Base-by-base conservation (phyloP, 805 yeast species). In the Metschnikowia rubicola region DNA sequence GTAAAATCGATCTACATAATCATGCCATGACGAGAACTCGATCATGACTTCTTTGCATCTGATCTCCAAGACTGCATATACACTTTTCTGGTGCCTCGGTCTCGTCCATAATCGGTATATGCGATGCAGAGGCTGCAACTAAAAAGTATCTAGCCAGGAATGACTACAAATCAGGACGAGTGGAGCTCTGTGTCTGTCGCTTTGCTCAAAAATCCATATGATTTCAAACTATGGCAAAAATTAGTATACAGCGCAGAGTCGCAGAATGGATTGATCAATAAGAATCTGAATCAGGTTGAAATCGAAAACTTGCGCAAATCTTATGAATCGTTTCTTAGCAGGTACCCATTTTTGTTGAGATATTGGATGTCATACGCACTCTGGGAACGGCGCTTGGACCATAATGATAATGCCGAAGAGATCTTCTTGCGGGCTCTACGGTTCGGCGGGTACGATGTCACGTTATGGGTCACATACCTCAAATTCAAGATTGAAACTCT, bases 361-460 rank as follows among this genome's bases (percentile, higher is more conserved):
- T 79, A 79, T 55, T 83, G 87, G 87, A 63, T 78, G n/a, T 67
- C 74, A 34, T 80, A 66, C 58, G 84, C 85, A 0, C 56, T 62
- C 3, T 65, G 74, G 70, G 75, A 74, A 52, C 76, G 71, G 52
- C 64, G 61, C 30, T 57, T 78, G 30, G 81, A 80, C 1, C 56
- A 68, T 41, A 68, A 78, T 1, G 63, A 62, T 0, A 46, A 50
- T 3, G 72, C 80, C 2, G 60, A 61, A 2, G 50, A 47, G 1
- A 60, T 79, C 2, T 60, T 51, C 17, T 21, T 38, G 30, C 33
- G 44, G 12, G 57, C 60, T 6, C 48, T 83, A 31, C 48, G 52
- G 2, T 53, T 65, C 15, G 48, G 78, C 12, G 74, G 77, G 0
- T 66, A 67, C 48, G 79, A 81, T 4, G 58, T 78, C 7, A 62